Evolutionary conservation across 2,329 filamentous ascomycete species (phyloP).

Genomic region (Chaetomium globosum): DNA sequence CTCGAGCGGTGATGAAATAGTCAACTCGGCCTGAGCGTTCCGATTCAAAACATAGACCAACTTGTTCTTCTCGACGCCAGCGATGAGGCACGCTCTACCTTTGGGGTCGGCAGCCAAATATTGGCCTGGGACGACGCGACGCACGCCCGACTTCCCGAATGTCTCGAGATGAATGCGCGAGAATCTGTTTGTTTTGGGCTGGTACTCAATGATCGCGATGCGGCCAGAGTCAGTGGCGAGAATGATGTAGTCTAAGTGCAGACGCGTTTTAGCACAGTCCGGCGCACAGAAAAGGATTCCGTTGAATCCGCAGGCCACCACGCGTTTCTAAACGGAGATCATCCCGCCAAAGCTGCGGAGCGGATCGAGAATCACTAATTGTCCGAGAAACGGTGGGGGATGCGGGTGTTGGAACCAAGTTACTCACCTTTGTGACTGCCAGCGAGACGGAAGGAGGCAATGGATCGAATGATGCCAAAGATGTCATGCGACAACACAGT

Average conservation of each 20-base stretch:
- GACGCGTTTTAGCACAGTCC: conserved; percentile 37
- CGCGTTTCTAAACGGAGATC: conserved; percentile 28
- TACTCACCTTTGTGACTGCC: conserved; percentile 94
- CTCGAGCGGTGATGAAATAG: conserved; percentile 95
- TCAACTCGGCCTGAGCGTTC: conserved; percentile 89
- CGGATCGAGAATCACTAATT: conserved; percentile 70
- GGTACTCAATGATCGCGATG: conserved; percentile 90
- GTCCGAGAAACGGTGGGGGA: conserved; percentile 49
- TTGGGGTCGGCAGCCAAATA: conserved; percentile 96
- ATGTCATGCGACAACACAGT: conserved; percentile 89
- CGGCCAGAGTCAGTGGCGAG: conserved; percentile 94
- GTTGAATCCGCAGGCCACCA: conserved; percentile 24
- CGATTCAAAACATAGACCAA: conserved; percentile 98
- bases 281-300: conserved; percentile 34
- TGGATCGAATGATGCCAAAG: conserved; percentile 89
- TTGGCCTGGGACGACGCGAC: conserved; percentile 91
- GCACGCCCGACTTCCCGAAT: conserved; percentile 94
- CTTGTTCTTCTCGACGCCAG: conserved; percentile 97
- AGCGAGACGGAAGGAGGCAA: conserved; percentile 87
- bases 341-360: conserved; percentile 35
- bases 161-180: conserved; percentile 91
- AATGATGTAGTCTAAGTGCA: conserved; percentile 82
- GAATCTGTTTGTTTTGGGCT: conserved; percentile 83
- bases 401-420: conserved; percentile 31
- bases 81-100: conserved; percentile 90